phyloP scores from a whole-genome alignment of 2,329 filamentous ascomycete species.

The Pseudohalonectria lignicola region DNA sequence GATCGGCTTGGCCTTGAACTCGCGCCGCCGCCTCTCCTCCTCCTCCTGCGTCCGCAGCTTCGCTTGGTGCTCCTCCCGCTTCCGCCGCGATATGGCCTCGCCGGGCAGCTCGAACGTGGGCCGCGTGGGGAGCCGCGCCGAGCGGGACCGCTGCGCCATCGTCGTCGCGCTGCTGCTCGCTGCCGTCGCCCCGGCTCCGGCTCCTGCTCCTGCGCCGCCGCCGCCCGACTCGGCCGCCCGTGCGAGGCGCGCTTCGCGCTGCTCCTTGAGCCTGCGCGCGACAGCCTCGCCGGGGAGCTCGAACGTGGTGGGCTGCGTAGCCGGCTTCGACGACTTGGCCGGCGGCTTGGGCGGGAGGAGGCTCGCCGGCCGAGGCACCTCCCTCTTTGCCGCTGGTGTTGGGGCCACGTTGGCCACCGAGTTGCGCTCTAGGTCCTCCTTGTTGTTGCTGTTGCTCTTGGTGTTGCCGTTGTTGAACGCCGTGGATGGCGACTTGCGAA shows the following conservation, averaged over 20 bases:
- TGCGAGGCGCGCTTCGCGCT: constrained; percentile 43
- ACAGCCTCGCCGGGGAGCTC: constrained; percentile 54
- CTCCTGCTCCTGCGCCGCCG: too few species aligned
- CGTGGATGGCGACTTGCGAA: constrained; percentile 31
- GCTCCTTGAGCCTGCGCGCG: constrained; percentile 44
- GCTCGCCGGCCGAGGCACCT: constrained; percentile 23
- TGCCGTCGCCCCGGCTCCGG: constrained; percentile 11
- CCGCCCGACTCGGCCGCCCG: constrained; percentile 20
- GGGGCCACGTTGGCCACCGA: constrained; percentile 10
- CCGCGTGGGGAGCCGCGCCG: constrained; percentile 38
- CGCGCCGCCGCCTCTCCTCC: constrained; percentile 46
- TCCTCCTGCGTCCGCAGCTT: constrained; percentile 46
- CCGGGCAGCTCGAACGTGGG: constrained; percentile 53
- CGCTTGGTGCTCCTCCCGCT: constrained; percentile 44
- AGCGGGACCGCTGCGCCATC: constrained; percentile 30
- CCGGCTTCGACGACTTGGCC: constrained; percentile 40
- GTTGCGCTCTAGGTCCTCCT: constrained; percentile 11
- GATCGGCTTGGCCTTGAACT: constrained; percentile 53
- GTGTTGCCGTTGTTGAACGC: constrained; percentile 15
- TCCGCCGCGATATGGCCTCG: constrained; percentile 45
- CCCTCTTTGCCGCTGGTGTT: constrained; percentile 15
- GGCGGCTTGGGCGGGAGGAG: constrained; percentile 33
- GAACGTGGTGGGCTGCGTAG: constrained; percentile 44
- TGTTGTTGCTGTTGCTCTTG: neutral
- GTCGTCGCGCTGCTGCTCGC: constrained; percentile 11